A percentile compares a stretch with the other conserved stretches of the same genome.
phyloP scores from a whole-genome alignment of 805 yeast species.

The Candida morakotiae region DNA sequence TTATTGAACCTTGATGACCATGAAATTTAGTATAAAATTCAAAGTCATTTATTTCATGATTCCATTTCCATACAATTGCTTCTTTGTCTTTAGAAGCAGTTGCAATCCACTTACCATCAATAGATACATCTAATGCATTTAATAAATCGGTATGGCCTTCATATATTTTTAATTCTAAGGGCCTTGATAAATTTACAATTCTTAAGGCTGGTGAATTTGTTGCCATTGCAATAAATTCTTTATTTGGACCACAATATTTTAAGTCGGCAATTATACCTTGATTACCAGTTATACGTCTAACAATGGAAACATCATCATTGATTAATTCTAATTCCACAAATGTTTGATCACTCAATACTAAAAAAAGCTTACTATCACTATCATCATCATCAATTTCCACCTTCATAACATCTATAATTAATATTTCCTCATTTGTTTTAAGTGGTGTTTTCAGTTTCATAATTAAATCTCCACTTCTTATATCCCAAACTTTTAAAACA shows the following conservation, averaged over 20 bases:
- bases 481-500: conserved; percentile 61
- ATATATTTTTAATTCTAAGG: conserved; percentile 58
- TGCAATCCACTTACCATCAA: conserved; percentile 84
- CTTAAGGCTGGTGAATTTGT: conserved; percentile 90
- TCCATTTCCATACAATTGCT: conserved; percentile 77
- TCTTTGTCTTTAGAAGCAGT: conserved; percentile 88
- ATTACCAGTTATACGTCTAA: conserved; percentile 75
- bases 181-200: conserved; percentile 58
- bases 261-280: conserved; percentile 95
- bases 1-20: conserved; percentile 87
- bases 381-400: conserved; percentile 27
- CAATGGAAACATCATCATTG: conserved; percentile 31
- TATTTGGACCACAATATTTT: conserved; percentile 65
- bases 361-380: too few relatives aligned
- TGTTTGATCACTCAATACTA: conserved; percentile 83
- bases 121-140: conserved; percentile 71
- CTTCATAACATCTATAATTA: conserved; percentile 57
- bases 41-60: conserved; percentile 37
- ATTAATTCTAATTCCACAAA: conserved; percentile 44
- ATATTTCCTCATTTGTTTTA: conserved; percentile 66
- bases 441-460: conserved; percentile 46
- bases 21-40: conserved; percentile 56
- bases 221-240: conserved; percentile 69
- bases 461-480: conserved; percentile 43
- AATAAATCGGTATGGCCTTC: conserved; percentile 86